Evolutionary conservation across 805 yeast genomes (phyloP).

Genomic region (Cyberlindnera lachancei): DNA sequence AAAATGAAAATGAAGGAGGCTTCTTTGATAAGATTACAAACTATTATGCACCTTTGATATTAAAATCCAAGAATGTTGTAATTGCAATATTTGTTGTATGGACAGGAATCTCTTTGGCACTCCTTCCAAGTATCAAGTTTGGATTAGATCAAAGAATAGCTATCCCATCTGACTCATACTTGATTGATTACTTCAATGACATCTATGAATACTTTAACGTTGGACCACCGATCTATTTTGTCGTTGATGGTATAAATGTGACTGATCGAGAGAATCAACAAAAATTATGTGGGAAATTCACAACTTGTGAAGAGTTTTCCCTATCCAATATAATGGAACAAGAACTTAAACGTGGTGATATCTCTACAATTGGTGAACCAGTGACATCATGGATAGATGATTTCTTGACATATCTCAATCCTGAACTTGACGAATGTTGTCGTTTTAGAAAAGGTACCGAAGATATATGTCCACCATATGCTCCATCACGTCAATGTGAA

Average conservation of each 20-base stretch:
- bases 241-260: conserved; percentile 60
- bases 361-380: conserved; percentile 71
- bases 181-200: conserved; percentile 75
- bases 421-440: conserved; percentile 82
- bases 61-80: conserved; percentile 40
- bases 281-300: conserved; percentile 77
- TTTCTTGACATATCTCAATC: conserved; percentile 79
- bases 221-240: conserved; percentile 91
- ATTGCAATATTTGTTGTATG: conserved; percentile 49
- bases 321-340: conserved; percentile 76
- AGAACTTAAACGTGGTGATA: conserved; percentile 60
- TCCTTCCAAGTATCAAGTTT: conserved; percentile 60
- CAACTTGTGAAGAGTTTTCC: conserved; percentile 75
- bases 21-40: conserved; percentile 36
- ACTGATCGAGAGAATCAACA: conserved; percentile 59
- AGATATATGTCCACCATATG: conserved; percentile 59
- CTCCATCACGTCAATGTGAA: conserved; percentile 65
- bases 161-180: conserved; percentile 73
- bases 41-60: conserved; percentile 46
- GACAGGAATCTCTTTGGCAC: conserved; percentile 60
- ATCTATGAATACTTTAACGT: conserved; percentile 65
- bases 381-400: conserved; percentile 93
- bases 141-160: conserved; percentile 92
- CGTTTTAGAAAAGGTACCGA: conserved; percentile 44
- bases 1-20: conserved; percentile 22